Evolutionary conservation across 768 basidiomycete species (phyloP).

Genomic region (Podaxis pistillaris): DNA sequence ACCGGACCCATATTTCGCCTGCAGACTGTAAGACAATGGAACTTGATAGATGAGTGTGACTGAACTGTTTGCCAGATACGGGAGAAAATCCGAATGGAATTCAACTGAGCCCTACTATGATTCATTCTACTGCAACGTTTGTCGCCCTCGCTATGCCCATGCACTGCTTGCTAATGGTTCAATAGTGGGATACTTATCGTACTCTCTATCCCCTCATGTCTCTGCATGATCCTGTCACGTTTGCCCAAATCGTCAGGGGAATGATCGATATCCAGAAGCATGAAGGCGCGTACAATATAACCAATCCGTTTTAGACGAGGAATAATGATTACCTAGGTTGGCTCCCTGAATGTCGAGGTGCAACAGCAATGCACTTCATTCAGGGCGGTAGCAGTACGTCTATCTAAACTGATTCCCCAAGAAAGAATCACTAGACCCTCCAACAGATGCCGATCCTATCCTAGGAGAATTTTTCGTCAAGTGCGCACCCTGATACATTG

Average conservation of each 20-base stretch:
- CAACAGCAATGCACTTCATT: slow-evolving; percentile 49
- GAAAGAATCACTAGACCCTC: background rate
- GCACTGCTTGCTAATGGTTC: background rate
- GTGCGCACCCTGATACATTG: slow-evolving; percentile 27
- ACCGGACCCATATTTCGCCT: slow-evolving; percentile 61
- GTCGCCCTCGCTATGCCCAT: slow-evolving; percentile 16
- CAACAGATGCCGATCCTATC: slow-evolving; percentile 59
- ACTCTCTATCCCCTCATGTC: slow-evolving; percentile 63
- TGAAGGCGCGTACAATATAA: slow-evolving; percentile 41
- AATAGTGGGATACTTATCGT: slow-evolving; percentile 65
- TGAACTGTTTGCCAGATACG: slow-evolving; percentile 38
- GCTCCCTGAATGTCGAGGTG: slow-evolving; percentile 64
- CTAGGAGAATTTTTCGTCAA: slow-evolving; percentile 66
- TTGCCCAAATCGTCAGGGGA: slow-evolving; percentile 57
- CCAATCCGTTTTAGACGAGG: background rate
- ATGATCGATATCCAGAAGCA: slow-evolving; percentile 68
- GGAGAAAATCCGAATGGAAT: slow-evolving; percentile 65
- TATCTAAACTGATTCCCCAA: background rate
- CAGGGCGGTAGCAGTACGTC: slow-evolving; percentile 59
- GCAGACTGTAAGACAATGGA: slow-evolving; percentile 50
- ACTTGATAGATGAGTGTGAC: background rate
- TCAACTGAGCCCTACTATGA: slow-evolving; percentile 67
- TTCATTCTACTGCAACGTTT: slow-evolving; percentile 67
- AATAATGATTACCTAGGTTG: slow-evolving; percentile 42
- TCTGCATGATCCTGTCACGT: slow-evolving; percentile 58